Base-by-base conservation (phyloP, 179 eudicot species). In the Vitellaria paradoxa region DNA sequence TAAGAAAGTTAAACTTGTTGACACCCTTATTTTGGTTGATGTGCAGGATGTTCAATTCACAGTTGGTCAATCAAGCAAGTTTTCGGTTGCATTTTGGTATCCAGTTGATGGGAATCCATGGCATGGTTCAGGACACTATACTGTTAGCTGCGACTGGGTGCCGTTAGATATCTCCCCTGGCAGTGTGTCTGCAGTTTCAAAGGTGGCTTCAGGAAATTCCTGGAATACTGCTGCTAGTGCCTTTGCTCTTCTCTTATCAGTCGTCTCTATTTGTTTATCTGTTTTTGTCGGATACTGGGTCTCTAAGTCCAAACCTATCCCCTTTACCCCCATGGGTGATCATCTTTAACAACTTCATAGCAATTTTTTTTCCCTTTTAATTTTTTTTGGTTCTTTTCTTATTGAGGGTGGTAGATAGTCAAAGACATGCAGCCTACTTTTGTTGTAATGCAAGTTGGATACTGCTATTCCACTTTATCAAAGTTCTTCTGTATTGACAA, bases 41-140 rank as follows among this genome's bases (percentile, higher is more conserved):
- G 40, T 78, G 81, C 82, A 93, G 98, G 98, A 93, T 84, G 89
- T 86, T 14, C 93, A 93, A 82, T 90, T 93, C 85, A 86, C 88
- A 80, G 89, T 93, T 20, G 97, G 97, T 53, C 88, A 84, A 72
- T 59, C 85, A n/a, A 90, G 90, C 88, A 93, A 90, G 73, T 92
- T 93, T 78, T 92, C 98, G 24, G 95, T 84, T 15, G 97, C 98
- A 12, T 90, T 93, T 79, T 93, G 98, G 98, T 93, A 92, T 45
- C 98, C 98, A 14, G 85, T 74, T n/a, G 93, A 88, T 57, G 95
- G 95, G 24, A 92, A 88, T 24, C 95, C 97, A 47, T 92, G 98
- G 98, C 90, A 84, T 70, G 90, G 92, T 9, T 86, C 91, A 3
- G 91, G 85, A 17, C 98, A 93, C 82, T 93, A 88, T 52, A 85